Base-by-base conservation (phyloP, 495 filamentous ascomycete species). In the Xylaria nigripes region DNA sequence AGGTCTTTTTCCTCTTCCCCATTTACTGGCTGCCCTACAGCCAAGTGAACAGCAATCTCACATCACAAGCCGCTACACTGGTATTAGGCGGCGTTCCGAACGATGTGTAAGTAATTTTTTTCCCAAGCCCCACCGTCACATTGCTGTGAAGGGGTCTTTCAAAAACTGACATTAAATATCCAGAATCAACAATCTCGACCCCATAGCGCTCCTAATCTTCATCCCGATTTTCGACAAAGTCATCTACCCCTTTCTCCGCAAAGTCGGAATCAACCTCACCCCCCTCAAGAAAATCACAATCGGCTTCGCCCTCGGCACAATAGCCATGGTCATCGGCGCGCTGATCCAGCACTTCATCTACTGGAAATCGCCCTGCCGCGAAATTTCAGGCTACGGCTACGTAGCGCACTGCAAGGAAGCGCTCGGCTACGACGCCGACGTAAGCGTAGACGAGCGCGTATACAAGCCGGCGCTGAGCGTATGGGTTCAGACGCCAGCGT, bases 331-430 rank as follows among this genome's bases (percentile, higher is more conserved):
- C 48, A 80, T 74, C 48, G 83, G 85, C 1, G 72, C 75, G 45
- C 78, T 88, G 40, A 77, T 81, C 42, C 86, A 90, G 63, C 66
- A 81, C 64, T 84, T 85, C 62, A 83, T 90, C 63, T 90, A 90
- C 72, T 73, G 76, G 64, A 44, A 65, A n/a, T 76, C 76, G 3
- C 71, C 72, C 6, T 89, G 84, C 64, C 79, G 83, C 19, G 59
- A 74, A 9, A 18, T 55, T 15, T 45, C 30, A 0, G 64, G 64
- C 1, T 64, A 65, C 43, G 69, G 68, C 15, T 51, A 68, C 45
- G 68, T 74, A 55, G 65, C 56, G 55, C 44, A 64, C 34, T 81
- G 79, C 56, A 61, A 71, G 10, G 61, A 62, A 0, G 43, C 42
- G 12, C 60, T 67, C 25, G 49, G 18, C 10, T 60, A 51, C 8